Percentiles rank a stretch among this genome's conserved stretches.
Conservation (phyloP, 2,329 filamentous ascomycete genomes). For the Lecanicillium sp. region DNA sequence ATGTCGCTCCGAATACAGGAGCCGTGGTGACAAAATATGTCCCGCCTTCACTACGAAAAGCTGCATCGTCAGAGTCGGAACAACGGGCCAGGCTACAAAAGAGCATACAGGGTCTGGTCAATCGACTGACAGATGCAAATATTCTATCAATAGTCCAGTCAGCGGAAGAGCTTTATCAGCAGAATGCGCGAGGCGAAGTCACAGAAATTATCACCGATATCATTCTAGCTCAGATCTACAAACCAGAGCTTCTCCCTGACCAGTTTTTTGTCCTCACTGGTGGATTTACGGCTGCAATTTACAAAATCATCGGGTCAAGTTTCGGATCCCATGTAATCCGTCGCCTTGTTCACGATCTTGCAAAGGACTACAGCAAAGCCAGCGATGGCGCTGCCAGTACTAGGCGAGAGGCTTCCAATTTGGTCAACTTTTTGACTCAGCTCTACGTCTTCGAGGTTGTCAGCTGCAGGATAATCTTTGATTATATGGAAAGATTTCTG, state of each 20-base stretch:
- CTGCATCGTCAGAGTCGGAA: slow-evolving; percentile 59
- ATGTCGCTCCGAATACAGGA: slow-evolving; percentile 61
- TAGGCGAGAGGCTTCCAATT: slow-evolving; percentile 51
- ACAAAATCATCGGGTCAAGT: slow-evolving; percentile 80
- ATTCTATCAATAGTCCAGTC: slow-evolving; percentile 77
- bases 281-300: slow-evolving; percentile 81
- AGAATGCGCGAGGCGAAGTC: slow-evolving; percentile 80
- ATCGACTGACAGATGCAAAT: slow-evolving; percentile 88
- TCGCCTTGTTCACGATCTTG: slow-evolving; percentile 68
- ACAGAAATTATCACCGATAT: slow-evolving; percentile 74
- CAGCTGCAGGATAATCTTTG: slow-evolving; percentile 77
- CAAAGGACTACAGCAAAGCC: slow-evolving; percentile 50
- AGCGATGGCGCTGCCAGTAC: slow-evolving; percentile 34
- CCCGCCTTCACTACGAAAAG: slow-evolving; percentile 73
- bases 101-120: slow-evolving; percentile 82
- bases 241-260: slow-evolving; percentile 72
- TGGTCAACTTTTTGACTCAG: slow-evolving; percentile 76
- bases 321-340: slow-evolving; percentile 86
- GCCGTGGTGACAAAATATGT: slow-evolving; percentile 66
- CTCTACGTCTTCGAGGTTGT: slow-evolving; percentile 91
- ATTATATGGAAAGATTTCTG: slow-evolving; percentile 78
- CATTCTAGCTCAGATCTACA: slow-evolving; percentile 71
- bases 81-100: slow-evolving; percentile 63
- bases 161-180: slow-evolving; percentile 75
- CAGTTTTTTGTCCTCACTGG: slow-evolving; percentile 88